Conservation (phyloP, 2,329 filamentous ascomycete species). For the Scorias spongiosa region DNA sequence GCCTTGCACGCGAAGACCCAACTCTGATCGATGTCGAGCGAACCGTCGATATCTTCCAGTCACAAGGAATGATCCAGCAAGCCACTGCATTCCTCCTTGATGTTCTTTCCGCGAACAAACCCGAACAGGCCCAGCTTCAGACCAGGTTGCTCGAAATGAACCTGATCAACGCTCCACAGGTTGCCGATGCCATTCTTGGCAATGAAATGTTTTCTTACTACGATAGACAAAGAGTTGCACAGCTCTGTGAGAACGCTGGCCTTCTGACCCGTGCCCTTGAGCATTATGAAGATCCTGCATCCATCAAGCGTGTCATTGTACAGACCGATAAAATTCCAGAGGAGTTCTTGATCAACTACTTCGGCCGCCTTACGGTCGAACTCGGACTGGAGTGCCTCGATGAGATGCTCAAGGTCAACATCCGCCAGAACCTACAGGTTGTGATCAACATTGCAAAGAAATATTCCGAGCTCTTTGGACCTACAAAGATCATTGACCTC, state of each 20-base stretch:
- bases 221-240: slow-evolving; percentile 76
- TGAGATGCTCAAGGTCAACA: slow-evolving; percentile 92
- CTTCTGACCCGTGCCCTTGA: slow-evolving; percentile 60
- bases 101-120: slow-evolving; percentile 84
- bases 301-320: slow-evolving; percentile 78
- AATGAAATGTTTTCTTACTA: slow-evolving; percentile 99
- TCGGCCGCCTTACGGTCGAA: slow-evolving; percentile 86
- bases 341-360: slow-evolving; percentile 86
- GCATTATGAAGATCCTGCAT: slow-evolving; percentile 79
- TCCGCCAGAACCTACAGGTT: slow-evolving; percentile 87
- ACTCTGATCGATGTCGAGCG: slow-evolving; percentile 85
- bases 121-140: slow-evolving; percentile 84
- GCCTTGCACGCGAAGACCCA: slow-evolving; percentile 75
- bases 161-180: slow-evolving; percentile 85
- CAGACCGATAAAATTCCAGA: slow-evolving; percentile 77
- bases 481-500: slow-evolving; percentile 77
- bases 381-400: slow-evolving; percentile 88
- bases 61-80: slow-evolving; percentile 93
- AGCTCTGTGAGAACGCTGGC: slow-evolving; percentile 84
- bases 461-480: slow-evolving; percentile 85
- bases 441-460: slow-evolving; percentile 95
- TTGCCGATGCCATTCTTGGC: slow-evolving; percentile 91
- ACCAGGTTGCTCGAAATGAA: slow-evolving; percentile 98
- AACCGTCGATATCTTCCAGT: slow-evolving; percentile 94
- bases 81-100: slow-evolving; percentile 96